Base-by-base conservation (phyloP, 2,329 filamentous ascomycete species). In the Aschersonia sp. region DNA sequence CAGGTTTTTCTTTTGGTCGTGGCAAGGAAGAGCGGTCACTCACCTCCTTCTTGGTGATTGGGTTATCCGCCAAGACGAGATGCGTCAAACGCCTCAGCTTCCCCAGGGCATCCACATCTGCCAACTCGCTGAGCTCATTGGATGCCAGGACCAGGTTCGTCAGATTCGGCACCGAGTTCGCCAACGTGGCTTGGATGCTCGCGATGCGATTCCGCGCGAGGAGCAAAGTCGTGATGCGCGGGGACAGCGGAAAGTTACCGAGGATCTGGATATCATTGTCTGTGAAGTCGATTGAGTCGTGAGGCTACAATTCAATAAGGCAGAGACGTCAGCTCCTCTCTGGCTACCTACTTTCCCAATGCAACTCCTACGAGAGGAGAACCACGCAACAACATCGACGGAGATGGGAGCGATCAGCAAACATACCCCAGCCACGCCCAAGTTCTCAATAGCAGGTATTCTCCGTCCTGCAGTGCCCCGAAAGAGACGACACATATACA, bases 281-380 rank as follows among this genome's bases (percentile, higher is more conserved):
- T 66, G 92, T 97, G 60, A 98, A 83, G 71, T 98, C 92, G 74
- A 98, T 94, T 55, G 87, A 82, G 72, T 97, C 92, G 77, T 94
- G 89, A 58, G 89, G 87, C 87, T 94, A 59, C 12, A 38, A 9
- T 29, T 4, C 35, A 35, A 12, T 7, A 38, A 9, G 7, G 12
- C 7, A 7, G 35, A 38, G 7, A 7, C 35, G 35, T 38, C 7
- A 9, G 7, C 35, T 7, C 4, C 35, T 7, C 35, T 38, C 32
- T 20, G 35, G 20, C 38, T 32, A 32, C 45, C 20, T 5, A 5
- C 20, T n/a, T 42, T 42, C 20, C 9, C 40, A 9, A 42, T 30
- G 42, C 38, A 12, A 6, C 35, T 29, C 45, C 30, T 4, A 43
- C n/a, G 30, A 41, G 29, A 6, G 4, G 7, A 12, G 43, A 44